Evolutionary conservation across 2,329 filamentous ascomycete species (phyloP), one percentile per base, ranked within the genome.

Genomic region (Fusarium staphyleae): DNA sequence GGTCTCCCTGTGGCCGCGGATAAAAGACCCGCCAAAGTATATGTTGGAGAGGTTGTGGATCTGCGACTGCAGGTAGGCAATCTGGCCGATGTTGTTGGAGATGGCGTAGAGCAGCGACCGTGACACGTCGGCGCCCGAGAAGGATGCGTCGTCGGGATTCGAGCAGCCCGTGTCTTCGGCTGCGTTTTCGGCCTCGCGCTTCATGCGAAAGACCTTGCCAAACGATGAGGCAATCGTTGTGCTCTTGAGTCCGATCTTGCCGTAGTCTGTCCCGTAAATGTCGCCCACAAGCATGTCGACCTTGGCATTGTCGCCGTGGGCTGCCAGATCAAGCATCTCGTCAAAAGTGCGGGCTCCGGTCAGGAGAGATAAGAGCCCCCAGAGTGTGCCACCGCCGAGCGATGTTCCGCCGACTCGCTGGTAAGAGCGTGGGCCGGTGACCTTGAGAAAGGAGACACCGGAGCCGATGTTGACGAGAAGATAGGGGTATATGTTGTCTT

Each of bases 261-360:
- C 88, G 70, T 99, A 99, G 65, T 96, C 93, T 59, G 90, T 90
- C 52, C 95, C 95, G 74, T 99, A 99, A 44, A 99, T 99, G 73
- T 99, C 95, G 15, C 95, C 95, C 0, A 99, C 95, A 14, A 99
- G 81, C 87, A 99, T 93, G 71, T 99, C 95, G 9, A 99, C 95
- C 22, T 89, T 88, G 30, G 88, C 83, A 69, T 99, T 99, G 76
- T 99, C 95, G 19, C 95, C 95, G 28, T 86, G 82, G 60, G 95
- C 95, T 1, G 95, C 93, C 78, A 96, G 88, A 48, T 88, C 87
- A 29, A 99, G 81, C 95, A 99, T 99, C 66, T 96, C 93, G 73
- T 98, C 95, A 70, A 99, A 99, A n/a, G 87, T 93, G 48, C 89
- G 85, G 16, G 93, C 91, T n/a, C 93, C 92, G 0, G 95, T 99